Percentiles rank a stretch among this genome's conserved stretches.
Conservation (phyloP, 2,329 filamentous ascomycete genomes). For the Aspergillus sp. region DNA sequence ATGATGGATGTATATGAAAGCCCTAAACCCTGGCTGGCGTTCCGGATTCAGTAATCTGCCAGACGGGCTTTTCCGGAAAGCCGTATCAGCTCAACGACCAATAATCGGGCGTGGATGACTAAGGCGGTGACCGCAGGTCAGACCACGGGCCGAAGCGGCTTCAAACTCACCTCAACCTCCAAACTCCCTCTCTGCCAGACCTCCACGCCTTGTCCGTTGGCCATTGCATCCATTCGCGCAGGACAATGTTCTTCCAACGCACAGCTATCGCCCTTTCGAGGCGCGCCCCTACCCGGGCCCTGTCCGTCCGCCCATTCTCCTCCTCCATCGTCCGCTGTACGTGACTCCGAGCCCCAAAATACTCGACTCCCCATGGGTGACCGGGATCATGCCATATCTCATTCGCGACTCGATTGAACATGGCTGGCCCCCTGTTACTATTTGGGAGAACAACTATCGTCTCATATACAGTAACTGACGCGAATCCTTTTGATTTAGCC, state of each 20-base stretch:
- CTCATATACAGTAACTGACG: slow-evolving; percentile 23
- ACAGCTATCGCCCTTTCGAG: slow-evolving; percentile 47
- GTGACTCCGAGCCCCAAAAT: slow-evolving; percentile 34
- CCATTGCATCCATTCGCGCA: slow-evolving; percentile 21
- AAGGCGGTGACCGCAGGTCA: slow-evolving; percentile 18
- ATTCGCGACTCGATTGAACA: slow-evolving; percentile 24
- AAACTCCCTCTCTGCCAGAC: slow-evolving; percentile 32
- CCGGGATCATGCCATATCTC: slow-evolving; percentile 15
- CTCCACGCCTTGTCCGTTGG: slow-evolving; percentile 26
- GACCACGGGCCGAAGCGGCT: slow-evolving; percentile 38
- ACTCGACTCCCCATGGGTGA: neutral
- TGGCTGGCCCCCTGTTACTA: neutral
- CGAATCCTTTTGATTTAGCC: slow-evolving; percentile 24
- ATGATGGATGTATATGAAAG: neutral
- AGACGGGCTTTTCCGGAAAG: slow-evolving; percentile 6
- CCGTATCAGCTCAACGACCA: slow-evolving; percentile 24
- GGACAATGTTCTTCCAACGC: slow-evolving; percentile 50
- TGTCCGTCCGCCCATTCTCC: slow-evolving; percentile 47
- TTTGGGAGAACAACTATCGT: neutral
- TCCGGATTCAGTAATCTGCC: slow-evolving; percentile 20
- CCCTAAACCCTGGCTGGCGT: slow-evolving; percentile 21
- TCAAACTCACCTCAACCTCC: slow-evolving; percentile 41
- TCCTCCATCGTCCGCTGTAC: slow-evolving; percentile 47
- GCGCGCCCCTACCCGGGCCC: slow-evolving; percentile 44
- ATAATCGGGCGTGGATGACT: slow-evolving; percentile 27